These are phyloP conservation scores for Scedosporium aurantiacum DNA, from an alignment of 2,329 filamentous ascomycete species.

Conservation along the genomic window DNA sequence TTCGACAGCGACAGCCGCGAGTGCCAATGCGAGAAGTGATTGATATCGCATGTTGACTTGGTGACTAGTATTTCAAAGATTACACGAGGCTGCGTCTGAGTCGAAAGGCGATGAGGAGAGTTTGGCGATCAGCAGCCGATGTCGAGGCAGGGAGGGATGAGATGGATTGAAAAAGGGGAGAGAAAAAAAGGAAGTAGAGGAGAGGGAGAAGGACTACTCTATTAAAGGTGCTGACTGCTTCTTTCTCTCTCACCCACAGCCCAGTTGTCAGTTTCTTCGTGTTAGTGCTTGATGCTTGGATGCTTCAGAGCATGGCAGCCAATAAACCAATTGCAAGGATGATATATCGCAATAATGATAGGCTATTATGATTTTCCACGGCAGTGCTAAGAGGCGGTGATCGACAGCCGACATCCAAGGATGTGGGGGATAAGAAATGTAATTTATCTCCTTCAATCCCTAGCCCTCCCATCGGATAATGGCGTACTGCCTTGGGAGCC, in stretches of 20 bases:
- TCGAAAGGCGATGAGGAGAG: background rate
- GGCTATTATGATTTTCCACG: background rate
- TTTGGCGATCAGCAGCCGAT: background rate
- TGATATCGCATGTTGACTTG: slow-evolving; percentile 3
- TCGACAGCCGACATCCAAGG: background rate
- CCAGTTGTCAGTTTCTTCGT: background rate
- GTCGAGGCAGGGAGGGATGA: background rate
- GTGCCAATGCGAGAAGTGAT: slow-evolving; percentile 1
- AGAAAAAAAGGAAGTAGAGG: background rate
- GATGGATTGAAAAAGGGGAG: background rate
- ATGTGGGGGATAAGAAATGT: background rate
- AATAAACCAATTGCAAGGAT: background rate
- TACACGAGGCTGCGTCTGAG: background rate
- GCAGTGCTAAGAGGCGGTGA: background rate
- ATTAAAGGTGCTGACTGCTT: background rate
- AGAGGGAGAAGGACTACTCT: background rate
- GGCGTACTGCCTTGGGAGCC: background rate
- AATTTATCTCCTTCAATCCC: background rate
- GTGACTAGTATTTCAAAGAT: background rate
- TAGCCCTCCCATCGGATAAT: background rate
- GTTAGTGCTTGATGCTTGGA: background rate
- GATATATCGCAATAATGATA: background rate
- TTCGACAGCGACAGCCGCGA: slow-evolving; percentile 1
- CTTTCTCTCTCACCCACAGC: background rate
- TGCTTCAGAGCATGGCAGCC: background rate